Percentiles rank a stretch among this genome's conserved stretches.
phyloP scores from a whole-genome alignment of 176 grass and related monocot genomes.

The Zizania latifolia region DNA sequence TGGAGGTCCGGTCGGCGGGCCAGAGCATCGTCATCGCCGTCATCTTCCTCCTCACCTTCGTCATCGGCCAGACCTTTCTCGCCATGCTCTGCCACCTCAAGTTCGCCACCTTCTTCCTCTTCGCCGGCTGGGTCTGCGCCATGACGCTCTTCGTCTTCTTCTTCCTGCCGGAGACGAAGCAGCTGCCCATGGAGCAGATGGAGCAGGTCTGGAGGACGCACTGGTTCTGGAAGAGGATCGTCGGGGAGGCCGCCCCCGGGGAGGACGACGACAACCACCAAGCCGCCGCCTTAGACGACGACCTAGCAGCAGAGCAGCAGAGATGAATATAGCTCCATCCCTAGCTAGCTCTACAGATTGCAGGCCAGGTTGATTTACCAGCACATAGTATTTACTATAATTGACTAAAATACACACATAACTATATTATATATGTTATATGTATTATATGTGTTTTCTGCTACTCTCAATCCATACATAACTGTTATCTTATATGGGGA shows the following conservation, averaged over 20 bases:
- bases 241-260: constrained; percentile 4
- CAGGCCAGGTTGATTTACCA: too few relatives aligned
- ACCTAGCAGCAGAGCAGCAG: too few relatives aligned
- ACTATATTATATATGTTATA: too few relatives aligned
- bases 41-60: constrained; percentile 57
- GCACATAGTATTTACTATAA: too few relatives aligned
- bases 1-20: constrained; percentile 61
- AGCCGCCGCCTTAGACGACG: too few relatives aligned
- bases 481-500: too few relatives aligned
- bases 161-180: constrained; percentile 75
- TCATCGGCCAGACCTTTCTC: constrained; percentile 72
- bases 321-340: too few relatives aligned
- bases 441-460: too few relatives aligned
- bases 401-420: too few relatives aligned
- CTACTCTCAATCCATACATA: too few relatives aligned
- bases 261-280: neutral
- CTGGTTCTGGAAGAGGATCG: constrained; percentile 67
- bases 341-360: too few relatives aligned
- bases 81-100: constrained; percentile 67
- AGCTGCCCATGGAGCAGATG: constrained; percentile 81
- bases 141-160: constrained; percentile 72
- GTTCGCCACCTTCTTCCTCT: constrained; percentile 70
- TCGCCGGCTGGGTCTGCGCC: constrained; percentile 46
- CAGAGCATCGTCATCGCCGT: constrained; percentile 63
- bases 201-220: constrained; percentile 76